A percentile compares a stretch with the other conserved stretches of the same genome.
Conservation (phyloP, 2,329 filamentous ascomycete species). For the Cladosporium austrohemisphaericum region DNA sequence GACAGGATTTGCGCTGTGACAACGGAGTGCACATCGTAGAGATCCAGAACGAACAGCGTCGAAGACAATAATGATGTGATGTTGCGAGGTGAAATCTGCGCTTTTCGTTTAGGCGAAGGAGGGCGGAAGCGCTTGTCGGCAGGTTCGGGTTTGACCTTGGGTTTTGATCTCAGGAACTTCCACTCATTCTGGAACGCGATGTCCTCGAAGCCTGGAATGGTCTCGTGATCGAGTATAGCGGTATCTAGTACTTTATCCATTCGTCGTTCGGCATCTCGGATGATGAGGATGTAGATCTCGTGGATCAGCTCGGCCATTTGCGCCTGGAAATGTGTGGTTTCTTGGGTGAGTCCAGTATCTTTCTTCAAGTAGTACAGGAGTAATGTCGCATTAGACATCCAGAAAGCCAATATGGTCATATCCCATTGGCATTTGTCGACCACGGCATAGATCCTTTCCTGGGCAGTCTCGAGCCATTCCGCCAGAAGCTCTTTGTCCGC, state of each 20-base stretch:
- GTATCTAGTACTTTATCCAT: conserved; percentile 93
- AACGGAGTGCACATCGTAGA: conserved; percentile 98
- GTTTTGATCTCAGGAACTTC: conserved; percentile 92
- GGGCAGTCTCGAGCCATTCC: conserved; percentile 76
- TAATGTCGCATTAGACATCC: conserved; percentile 95
- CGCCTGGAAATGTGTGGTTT: conserved; percentile 83
- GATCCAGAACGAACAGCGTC: conserved; percentile 90
- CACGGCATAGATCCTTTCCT: conserved; percentile 94
- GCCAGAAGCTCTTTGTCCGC: conserved; percentile 79
- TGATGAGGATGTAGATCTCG: conserved; percentile 97
- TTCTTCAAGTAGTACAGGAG: conserved; percentile 97
- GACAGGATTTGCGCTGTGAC: conserved; percentile 89
- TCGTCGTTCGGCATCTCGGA: conserved; percentile 88
- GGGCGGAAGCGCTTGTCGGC: conserved; percentile 86
- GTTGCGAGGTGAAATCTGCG: conserved; percentile 88
- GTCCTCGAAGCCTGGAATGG: conserved; percentile 94
- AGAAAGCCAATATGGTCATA: conserved; percentile 98
- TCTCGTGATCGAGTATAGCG: conserved; percentile 96
- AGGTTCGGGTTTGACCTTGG: conserved; percentile 82
- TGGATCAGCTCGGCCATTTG: conserved; percentile 94
- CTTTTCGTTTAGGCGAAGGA: conserved; percentile 86
- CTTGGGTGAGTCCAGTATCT: conserved; percentile 73
- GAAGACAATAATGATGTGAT: conserved; percentile 94
- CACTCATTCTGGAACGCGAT: conserved; percentile 97
- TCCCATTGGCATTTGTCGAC: conserved; percentile 98